Conservation (phyloP, 768 basidiomycete genomes). For the Hebeloma cylindrosporum region DNA sequence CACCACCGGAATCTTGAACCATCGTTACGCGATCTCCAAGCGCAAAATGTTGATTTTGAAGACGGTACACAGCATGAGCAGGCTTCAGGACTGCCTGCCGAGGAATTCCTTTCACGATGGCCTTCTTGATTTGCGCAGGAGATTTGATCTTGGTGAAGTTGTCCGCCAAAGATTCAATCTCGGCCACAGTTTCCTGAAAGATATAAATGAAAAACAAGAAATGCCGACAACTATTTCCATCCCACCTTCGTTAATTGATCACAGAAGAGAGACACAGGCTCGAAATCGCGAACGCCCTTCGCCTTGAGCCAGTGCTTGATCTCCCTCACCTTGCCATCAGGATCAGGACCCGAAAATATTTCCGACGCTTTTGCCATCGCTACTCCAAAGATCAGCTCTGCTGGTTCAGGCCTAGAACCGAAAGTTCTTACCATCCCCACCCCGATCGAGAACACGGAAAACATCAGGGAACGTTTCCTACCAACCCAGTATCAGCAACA, state of each 20-base stretch:
- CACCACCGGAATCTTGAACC: conserved; percentile 93
- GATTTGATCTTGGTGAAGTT: conserved; percentile 60
- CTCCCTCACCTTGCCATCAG: conserved; percentile 72
- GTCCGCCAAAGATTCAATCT: conserved; percentile 80
- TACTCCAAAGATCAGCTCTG: conserved; percentile 30
- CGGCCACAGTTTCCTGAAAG: conserved; percentile 67
- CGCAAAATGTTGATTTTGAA: conserved; percentile 85
- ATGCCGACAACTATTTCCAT: background rate
- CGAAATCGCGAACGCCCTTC: conserved; percentile 87
- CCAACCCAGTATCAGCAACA: conserved; percentile 1
- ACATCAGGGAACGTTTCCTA: conserved; percentile 84
- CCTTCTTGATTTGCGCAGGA: conserved; percentile 74
- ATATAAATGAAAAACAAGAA: background rate
- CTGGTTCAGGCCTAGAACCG: background rate
- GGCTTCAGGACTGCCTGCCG: conserved; percentile 94
- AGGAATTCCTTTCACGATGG: conserved; percentile 91
- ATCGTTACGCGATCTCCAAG: conserved; percentile 94
- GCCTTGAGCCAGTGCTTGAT: conserved; percentile 83
- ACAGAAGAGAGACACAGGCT: conserved; percentile 88
- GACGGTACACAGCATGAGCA: conserved; percentile 80
- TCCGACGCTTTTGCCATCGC: conserved; percentile 72
- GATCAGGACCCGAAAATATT: conserved; percentile 52
- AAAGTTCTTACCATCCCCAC: conserved; percentile 62
- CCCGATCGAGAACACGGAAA: conserved; percentile 66
- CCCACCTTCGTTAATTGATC: conserved; percentile 88